Base-by-base conservation (phyloP, 768 basidiomycete species). In the Trametes coccinea region DNA sequence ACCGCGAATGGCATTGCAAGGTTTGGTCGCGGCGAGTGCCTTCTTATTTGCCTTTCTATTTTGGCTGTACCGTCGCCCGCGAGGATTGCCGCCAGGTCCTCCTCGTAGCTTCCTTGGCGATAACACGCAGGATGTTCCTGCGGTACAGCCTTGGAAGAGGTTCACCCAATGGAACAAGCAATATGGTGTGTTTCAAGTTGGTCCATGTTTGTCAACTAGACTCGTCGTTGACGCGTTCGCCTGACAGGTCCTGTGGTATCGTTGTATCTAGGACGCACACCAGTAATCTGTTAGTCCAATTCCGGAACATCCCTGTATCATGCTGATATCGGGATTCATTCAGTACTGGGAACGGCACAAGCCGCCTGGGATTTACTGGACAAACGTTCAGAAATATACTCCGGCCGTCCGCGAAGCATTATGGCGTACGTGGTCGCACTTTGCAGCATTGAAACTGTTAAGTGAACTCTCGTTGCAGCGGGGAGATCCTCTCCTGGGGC, bases 331-430 rank as follows among this genome's bases (percentile, higher is more conserved):
- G 10, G 34, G 7, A 7, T 34, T 40, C 11, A 11, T 37, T 22
- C 10, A 53, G 52, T 53, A 11, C 52, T 53, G 6, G 52, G 52
- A 5, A 73, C 73, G 3, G 66, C 70, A 16, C 67, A 75, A 47
- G 71, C 69, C 2, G 78, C 75, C 0, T 70, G 66, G 16, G 79
- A 81, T 1, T 68, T 81, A 0, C 72, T 81, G 34, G 76, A 78
- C 34, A 81, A 78, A 63, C 68, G 75, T 31, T 77, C 77, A 0
- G 56, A 73, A 7, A 76, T 76, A n/a, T 81, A 80, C 65, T 79
- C 78, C 0, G 76, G 74, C 63, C 69, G 80, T 6, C 52, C 52
- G 3, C 52, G 52, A 17, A 53, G 52, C 40, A 53, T 53, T 22
- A 53, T 53, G 52, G 52, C 52, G 52, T 53, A 39, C 5, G 52